These are phyloP conservation scores for Litchi chinensis DNA, from an alignment of 345 rosid genomes.

Conservation along the genomic window DNA sequence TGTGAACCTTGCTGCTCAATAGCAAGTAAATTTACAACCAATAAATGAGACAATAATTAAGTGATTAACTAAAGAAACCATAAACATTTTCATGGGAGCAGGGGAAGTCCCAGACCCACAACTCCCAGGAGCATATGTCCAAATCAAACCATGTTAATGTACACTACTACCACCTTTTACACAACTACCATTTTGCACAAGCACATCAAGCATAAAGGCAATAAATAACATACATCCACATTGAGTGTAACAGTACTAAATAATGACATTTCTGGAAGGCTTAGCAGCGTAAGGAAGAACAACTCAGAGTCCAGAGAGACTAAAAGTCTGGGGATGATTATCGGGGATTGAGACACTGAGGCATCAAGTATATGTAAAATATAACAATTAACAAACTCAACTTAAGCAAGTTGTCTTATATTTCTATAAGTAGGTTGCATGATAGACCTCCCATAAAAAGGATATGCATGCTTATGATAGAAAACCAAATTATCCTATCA, in stretches of 20 bases:
- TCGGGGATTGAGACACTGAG: no score
- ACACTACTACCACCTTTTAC: neutral
- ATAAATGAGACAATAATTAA: neutral
- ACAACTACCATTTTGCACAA: neutral
- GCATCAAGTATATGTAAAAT: neutral
- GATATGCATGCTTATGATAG: neutral
- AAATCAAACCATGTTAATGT: slow-evolving; percentile 7
- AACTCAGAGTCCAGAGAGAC: neutral
- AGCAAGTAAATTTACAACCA: slow-evolving; percentile 13
- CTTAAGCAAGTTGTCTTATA: neutral
- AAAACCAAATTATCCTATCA: neutral
- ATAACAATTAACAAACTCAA: neutral
- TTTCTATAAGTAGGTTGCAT: neutral
- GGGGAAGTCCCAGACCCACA: neutral
- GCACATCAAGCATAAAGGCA: neutral
- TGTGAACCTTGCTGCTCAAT: slow-evolving; percentile 78
- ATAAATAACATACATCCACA: neutral
- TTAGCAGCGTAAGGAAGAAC: neutral
- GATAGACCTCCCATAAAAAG: neutral
- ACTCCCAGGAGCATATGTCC: neutral
- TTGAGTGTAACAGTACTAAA: neutral
- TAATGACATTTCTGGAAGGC: neutral
- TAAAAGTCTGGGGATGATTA: neutral
- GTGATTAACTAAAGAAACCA: neutral
- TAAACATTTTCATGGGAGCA: neutral